Percentiles rank a stretch among this genome's conserved stretches.
Evolutionary conservation across 2,329 filamentous ascomycete genomes (phyloP).

Genomic region (Ophiostoma piceae): DNA sequence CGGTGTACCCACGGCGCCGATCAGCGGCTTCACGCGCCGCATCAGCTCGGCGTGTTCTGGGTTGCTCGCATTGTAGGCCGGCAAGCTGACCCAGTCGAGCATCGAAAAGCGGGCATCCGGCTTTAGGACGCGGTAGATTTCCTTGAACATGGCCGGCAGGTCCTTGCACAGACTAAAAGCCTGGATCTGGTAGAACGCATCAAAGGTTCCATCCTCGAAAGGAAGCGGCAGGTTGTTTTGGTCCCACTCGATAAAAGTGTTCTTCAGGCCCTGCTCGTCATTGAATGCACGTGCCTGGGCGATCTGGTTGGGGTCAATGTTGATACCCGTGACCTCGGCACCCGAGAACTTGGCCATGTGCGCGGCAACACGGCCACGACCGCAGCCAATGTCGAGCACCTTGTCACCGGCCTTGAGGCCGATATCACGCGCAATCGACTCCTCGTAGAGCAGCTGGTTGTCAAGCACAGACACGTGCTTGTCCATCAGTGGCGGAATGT

Average conservation of each 20-base stretch:
- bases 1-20: conserved; percentile 51
- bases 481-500: conserved; percentile 51
- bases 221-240: conserved; percentile 49
- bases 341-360: conserved; percentile 48
- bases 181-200: conserved; percentile 54
- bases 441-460: conserved; percentile 50
- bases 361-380: conserved; percentile 48
- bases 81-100: conserved; percentile 50
- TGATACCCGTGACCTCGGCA: conserved; percentile 46
- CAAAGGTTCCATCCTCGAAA: conserved; percentile 45
- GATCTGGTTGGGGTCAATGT: conserved; percentile 51
- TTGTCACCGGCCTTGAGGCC: conserved; percentile 42
- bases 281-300: conserved; percentile 44
- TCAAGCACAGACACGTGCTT: conserved; percentile 45
- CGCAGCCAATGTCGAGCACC: conserved; percentile 50
- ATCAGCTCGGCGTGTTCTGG: conserved; percentile 47
- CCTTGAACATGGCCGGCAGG: conserved; percentile 42
- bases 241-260: conserved; percentile 47
- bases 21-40: conserved; percentile 50
- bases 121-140: conserved; percentile 46
- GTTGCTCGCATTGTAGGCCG: conserved; percentile 44
- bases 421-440: conserved; percentile 45
- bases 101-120: conserved; percentile 47
- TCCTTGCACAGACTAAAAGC: conserved; percentile 51
- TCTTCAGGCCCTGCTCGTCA: conserved; percentile 39